Evolutionary conservation across 1,284 basidiomycete species (phyloP), one percentile per base, ranked within the genome.

Genomic region (Apiotrichum laibachii): DNA sequence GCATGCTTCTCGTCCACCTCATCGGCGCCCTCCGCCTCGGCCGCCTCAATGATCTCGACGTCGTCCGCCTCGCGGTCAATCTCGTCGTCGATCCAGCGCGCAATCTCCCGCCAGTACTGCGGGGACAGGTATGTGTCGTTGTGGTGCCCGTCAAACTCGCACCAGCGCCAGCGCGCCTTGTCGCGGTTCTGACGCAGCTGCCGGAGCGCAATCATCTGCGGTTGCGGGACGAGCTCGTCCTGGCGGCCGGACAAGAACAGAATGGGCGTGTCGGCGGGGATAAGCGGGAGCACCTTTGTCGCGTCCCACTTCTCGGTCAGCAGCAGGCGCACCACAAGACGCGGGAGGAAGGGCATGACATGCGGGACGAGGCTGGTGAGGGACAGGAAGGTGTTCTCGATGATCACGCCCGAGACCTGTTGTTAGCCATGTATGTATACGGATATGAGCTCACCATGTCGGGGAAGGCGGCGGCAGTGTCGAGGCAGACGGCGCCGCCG

Each of bases 381-480:
- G 16, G 89, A 90, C 40, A 87, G 83, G 75, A 95, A 94, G 0
- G 92, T 94, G 77, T 98, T 98, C 79, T 98, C 94, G 56, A 98
- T 82, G 54, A 97, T 85, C n/a, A 76, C 59, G 10, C 72, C 77
- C 26, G 73, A 70, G 35, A 76, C 59, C 72, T 76, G 47, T 2
- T 1, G 13, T 90, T 85, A 86, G 88, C 64, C 10, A 40, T 11
- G 21, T 5, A 26, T 16, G 45, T 3, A n/a, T 15, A 35, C 7
- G 9, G 48, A n/a, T 35, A 5, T 8, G 18, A 48, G 73, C 77
- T 50, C 58, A 88, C 89, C 67, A 85, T 84, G 33, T 82, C 78
- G 0, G 88, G 85, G 72, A 94, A 94, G 42, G 85, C 83, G 57
- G 86, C 87, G 0, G 90, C 90, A 6, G 96, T 85, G 74, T 94